Evolutionary conservation across 2,329 filamentous ascomycete species (phyloP), one percentile per base, ranked within the genome.

Genomic region (Fusarium torulosum): DNA sequence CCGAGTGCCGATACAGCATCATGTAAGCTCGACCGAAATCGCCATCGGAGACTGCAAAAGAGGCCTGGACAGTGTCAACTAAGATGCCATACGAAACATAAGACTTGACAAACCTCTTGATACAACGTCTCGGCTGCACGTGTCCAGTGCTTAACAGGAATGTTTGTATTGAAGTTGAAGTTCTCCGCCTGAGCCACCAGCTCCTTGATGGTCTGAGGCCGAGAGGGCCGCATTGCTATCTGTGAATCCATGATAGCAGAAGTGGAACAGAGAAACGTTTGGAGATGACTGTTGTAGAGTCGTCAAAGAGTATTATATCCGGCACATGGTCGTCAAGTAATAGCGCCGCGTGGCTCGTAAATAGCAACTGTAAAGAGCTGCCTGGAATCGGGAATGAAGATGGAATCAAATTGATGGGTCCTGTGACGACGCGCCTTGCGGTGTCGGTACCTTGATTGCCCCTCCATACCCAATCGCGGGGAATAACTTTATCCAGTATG

Each of bases 11-110:
- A 76, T 96, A 93, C n/a, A 97, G 87, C 60, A 98, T 88, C 54
- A 97, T 86, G 78, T 97, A 99, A 6, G 95, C 92, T 75, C 96
- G 91, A 72, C 94, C 88, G 67, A 93, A 88, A 79, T 97, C 94
- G 73, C 91, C 90, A 78, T 98, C 95, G 41, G 87, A 86, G 73
- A 96, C 86, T 76, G 97, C 97, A 72, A 95, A 93, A 51, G 88
- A 85, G 20, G 93, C 94, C 92, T 97, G 23, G 8, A 74, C 54
- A 33, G 19, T 71, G 66, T 75, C 52, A 75, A 73, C 43, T 23
- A n/a, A 6, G 9, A 20, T 17, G n/a, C 17, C 15, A 13, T 25
- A 27, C 19, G 19, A 19, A 7, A 8, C 9, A 8, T 7, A 8
- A 27, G 2, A 10, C 8, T 9, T 15, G 17, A 17, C 84, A 50